Evolutionary conservation across 179 eudicot species (phyloP).

Genomic region (Drosera spatulata): DNA sequence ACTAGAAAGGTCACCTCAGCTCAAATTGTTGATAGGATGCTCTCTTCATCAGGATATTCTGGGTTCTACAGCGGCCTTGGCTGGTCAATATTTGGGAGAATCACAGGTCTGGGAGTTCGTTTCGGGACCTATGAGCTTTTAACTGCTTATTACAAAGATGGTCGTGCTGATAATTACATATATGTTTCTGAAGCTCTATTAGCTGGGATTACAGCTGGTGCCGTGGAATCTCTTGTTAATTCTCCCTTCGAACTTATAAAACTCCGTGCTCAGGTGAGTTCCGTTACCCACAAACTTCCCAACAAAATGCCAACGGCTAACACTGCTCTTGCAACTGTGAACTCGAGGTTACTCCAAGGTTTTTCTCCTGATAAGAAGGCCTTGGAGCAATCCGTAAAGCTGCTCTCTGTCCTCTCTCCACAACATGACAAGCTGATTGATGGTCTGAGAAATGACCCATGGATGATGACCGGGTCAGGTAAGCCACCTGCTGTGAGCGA

Average conservation of each 20-base stretch:
- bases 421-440: constrained; percentile 32
- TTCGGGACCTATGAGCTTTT: constrained; percentile 77
- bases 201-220: constrained; percentile 86
- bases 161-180: constrained; percentile 65
- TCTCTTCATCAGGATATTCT: constrained; percentile 50
- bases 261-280: constrained; percentile 78
- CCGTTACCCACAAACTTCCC: constrained; percentile 34
- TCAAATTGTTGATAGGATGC: constrained; percentile 52
- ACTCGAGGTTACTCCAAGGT: constrained; percentile 48
- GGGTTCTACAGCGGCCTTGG: constrained; percentile 70
- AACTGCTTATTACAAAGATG: constrained; percentile 83
- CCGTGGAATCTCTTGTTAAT: constrained; percentile 53
- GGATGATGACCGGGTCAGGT: constrained; percentile 98
- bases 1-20: constrained; percentile 39
- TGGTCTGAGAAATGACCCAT: constrained; percentile 71
- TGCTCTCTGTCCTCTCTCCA: constrained; percentile 53
- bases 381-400: constrained; percentile 47
- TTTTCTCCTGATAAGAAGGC: constrained; percentile 38
- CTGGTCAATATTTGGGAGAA: constrained; percentile 65
- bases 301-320: constrained; percentile 6
- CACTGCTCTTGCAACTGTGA: constrained; percentile 24
- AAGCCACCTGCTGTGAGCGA: constrained; percentile 66
- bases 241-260: constrained; percentile 88
- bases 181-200: constrained; percentile 70
- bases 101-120: constrained; percentile 63